A percentile compares a stretch with the other conserved stretches of the same genome.
Evolutionary conservation across 768 basidiomycete genomes (phyloP).

Genomic region (Lanmaoa rubissima): DNA sequence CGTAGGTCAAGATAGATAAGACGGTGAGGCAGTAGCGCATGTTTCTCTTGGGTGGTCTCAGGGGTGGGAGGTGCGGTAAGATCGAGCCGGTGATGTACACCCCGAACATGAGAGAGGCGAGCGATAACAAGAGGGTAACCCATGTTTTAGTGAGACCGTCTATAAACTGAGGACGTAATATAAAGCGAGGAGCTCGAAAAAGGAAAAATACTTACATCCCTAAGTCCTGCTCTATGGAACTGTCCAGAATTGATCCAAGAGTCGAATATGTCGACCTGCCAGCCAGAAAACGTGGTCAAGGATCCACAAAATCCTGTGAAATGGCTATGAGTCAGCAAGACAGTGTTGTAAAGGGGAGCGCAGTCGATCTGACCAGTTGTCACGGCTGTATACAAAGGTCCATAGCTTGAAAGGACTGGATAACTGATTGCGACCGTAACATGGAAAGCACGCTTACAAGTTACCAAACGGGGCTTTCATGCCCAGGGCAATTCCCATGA

Average conservation of each 20-base stretch:
- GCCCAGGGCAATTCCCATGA: conserved; percentile 82
- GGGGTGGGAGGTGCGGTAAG: conserved; percentile 40
- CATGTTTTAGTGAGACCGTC: conserved; percentile 82
- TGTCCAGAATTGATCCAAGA: conserved; percentile 75
- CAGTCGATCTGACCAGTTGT: conserved; percentile 66
- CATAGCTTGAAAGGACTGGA: conserved; percentile 55
- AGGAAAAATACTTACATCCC: conserved; percentile 53
- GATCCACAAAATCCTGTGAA: conserved; percentile 87
- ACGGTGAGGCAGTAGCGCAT: conserved; percentile 51
- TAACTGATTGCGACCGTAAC: conserved; percentile 6
- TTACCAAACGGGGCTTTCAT: conserved; percentile 69
- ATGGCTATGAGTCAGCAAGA: neutral
- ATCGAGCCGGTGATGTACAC: conserved; percentile 51
- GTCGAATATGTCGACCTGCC: conserved; percentile 86
- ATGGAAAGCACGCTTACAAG: conserved; percentile 53
- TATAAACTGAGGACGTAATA: conserved; percentile 56
- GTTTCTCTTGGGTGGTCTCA: conserved; percentile 41
- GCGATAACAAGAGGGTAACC: conserved; percentile 73
- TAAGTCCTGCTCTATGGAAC: conserved; percentile 59
- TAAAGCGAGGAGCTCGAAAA: neutral
- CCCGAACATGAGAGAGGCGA: conserved; percentile 80
- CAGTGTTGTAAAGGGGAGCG: neutral
- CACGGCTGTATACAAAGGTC: conserved; percentile 81
- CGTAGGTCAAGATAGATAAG: conserved; percentile 65
- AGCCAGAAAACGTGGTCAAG: conserved; percentile 93